These are phyloP conservation scores for Phytophthora lateralis DNA, from an alignment of 352 stramenopile genomes.

Conservation along the genomic window DNA sequence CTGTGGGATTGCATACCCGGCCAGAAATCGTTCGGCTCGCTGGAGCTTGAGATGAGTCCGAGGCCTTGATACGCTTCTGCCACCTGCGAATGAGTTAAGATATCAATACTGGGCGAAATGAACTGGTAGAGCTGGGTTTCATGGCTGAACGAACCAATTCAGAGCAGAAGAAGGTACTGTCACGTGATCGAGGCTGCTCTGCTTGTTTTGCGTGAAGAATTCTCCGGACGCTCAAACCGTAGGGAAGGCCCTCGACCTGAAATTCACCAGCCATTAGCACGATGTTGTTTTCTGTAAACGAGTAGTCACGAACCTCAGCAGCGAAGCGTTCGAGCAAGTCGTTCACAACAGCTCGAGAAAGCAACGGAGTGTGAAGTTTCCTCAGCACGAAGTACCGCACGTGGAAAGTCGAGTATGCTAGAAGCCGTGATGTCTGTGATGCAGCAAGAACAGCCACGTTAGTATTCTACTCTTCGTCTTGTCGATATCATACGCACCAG, in stretches of 20 bases:
- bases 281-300: neutral
- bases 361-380: conserved; percentile 56
- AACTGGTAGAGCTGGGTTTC: neutral
- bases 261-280: neutral
- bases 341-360: conserved; percentile 44
- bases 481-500: conserved; percentile 34
- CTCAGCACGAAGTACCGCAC: conserved; percentile 53
- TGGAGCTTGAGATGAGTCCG: conserved; percentile 43
- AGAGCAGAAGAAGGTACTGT: conserved; percentile 65
- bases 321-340: conserved; percentile 58
- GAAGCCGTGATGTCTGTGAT: conserved; percentile 23
- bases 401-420: conserved; percentile 47
- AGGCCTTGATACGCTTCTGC: conserved; percentile 63
- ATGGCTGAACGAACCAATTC: conserved; percentile 50
- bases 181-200: conserved; percentile 3
- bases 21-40: conserved; percentile 61
- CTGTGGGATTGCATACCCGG: conserved; percentile 21
- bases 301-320: conserved; percentile 24
- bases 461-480: neutral
- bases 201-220: conserved; percentile 40
- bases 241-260: conserved; percentile 52
- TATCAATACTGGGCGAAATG: neutral
- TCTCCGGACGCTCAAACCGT: conserved; percentile 59
- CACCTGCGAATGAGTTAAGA: conserved; percentile 31
- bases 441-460: neutral